Evolutionary conservation across 2,329 filamentous ascomycete species (phyloP).

Genomic region (Colletotrichum euphorbiae): DNA sequence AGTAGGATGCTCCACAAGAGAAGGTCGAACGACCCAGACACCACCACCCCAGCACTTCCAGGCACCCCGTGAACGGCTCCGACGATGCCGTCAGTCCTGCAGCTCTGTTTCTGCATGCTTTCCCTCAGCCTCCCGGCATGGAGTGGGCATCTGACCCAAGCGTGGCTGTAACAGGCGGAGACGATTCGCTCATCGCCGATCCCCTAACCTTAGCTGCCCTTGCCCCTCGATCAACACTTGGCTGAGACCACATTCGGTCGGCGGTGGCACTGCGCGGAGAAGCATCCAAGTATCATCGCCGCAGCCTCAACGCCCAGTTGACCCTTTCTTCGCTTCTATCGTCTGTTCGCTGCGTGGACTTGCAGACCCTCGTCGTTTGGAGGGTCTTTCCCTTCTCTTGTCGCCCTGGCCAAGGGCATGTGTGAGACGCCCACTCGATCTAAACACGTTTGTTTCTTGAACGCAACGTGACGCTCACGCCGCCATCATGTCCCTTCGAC

Average conservation of each 20-base stretch:
- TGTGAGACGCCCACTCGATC: conserved; percentile 25
- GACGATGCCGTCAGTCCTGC: conserved; percentile 25
- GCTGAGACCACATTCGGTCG: conserved; percentile 25
- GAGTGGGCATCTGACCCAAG: conserved; percentile 32
- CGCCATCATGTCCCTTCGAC: conserved; percentile 13
- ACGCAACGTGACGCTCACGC: conserved; percentile 27
- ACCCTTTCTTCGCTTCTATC: conserved; percentile 10
- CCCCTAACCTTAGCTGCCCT: conserved; percentile 28
- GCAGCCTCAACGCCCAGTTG: background rate
- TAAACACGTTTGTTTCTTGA: conserved; percentile 28
- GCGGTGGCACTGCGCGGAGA: conserved; percentile 23
- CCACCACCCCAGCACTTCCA: background rate
- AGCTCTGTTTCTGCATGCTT: conserved; percentile 30
- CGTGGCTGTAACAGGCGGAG: conserved; percentile 34
- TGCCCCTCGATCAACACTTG: conserved; percentile 29
- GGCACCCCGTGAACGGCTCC: background rate
- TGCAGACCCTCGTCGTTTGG: conserved; percentile 16
- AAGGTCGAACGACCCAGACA: background rate
- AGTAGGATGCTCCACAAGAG: background rate
- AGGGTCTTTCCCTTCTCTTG: conserved; percentile 7
- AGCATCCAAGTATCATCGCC: conserved; percentile 23
- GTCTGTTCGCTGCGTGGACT: conserved; percentile 14
- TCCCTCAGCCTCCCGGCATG: conserved; percentile 31
- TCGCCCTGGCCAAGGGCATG: conserved; percentile 7
- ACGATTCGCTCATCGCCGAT: conserved; percentile 40